A percentile compares a stretch with the other conserved stretches of the same genome.
These are phyloP conservation scores for Phytopythium vexans DNA, from an alignment of 352 stramenopile genomes.

Conservation along the genomic window DNA sequence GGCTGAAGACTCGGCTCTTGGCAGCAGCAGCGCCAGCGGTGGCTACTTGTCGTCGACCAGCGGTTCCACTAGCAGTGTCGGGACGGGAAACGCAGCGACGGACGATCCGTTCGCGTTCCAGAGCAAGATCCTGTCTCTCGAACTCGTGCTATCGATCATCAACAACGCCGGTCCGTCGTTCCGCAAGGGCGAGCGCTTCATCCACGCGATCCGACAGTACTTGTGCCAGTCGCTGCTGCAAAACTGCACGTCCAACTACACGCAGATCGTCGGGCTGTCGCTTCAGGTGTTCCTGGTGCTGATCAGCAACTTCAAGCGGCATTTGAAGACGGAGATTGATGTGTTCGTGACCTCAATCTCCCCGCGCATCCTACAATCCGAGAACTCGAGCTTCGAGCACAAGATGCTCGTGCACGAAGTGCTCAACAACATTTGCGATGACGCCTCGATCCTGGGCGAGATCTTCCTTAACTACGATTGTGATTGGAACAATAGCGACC, in stretches of 20 bases:
- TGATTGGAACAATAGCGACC: no score
- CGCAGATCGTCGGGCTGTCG: constrained; percentile 94
- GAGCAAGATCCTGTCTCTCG: constrained; percentile 96
- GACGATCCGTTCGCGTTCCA: constrained; percentile 93
- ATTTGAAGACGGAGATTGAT: constrained; percentile 98
- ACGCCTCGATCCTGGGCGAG: no score
- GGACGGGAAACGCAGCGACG: constrained; percentile 28
- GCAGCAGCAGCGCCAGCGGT: constrained; percentile 10
- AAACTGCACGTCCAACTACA: constrained; percentile 98
- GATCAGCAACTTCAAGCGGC: constrained; percentile 90
- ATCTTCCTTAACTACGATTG: no score
- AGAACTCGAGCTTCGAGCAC: no score
- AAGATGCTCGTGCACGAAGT: no score
- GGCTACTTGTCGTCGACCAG: constrained; percentile 4
- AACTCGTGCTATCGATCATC: constrained; percentile 96
- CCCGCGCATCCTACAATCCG: no score
- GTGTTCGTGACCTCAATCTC: constrained; percentile 99
- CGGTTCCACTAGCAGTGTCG: neutral
- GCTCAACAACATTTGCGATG: no score
- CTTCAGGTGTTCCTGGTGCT: constrained; percentile 98
- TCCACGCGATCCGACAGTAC: constrained; percentile 97
- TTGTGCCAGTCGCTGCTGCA: constrained; percentile 97
- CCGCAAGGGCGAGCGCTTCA: constrained; percentile 93
- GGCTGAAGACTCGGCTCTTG: constrained; percentile 81
- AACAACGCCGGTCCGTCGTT: constrained; percentile 96